Base-by-base conservation (phyloP, 148 eudicot genomes). In the Silene uniflora region DNA sequence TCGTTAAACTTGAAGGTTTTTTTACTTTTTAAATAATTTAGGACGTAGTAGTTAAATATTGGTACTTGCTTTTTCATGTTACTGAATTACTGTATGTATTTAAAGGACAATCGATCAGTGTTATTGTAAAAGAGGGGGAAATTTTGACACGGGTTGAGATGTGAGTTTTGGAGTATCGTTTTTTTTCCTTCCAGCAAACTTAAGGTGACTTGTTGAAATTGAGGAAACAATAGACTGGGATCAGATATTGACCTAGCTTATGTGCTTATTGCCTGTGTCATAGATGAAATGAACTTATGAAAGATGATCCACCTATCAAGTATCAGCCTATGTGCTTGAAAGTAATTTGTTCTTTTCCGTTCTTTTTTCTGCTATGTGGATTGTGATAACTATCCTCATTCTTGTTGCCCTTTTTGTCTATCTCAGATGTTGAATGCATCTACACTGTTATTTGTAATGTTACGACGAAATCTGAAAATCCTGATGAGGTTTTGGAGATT, bases 361-460 rank as follows among this genome's bases (percentile, higher is more conserved):
- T 22, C 24, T 60, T 60, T 60, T 18, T 19, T n/a, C 25, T n/a
- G 63, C 70, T 7, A 67, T 35, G 17, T 77, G 24, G 39, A 27
- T 47, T 77, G 27, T 11, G 47, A 32, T 70, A 25, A 24, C 5
- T 62, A 16, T 52, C 32, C 69, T 61, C 27, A 12, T 42, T 12
- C 71, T 63, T 29, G 27, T 72, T 62, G 18, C 5, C 18, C 46
- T n/a, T 42, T 39, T 64, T 3, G 46, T 74, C 54, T 74, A 21
- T 69, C 25, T 75, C 74, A 94, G 98, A 92, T 83, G 86, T 88
- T 70, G 97, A 94, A 82, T 92, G 96, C 84, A 84, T 90, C 72
- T 90, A 87, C 86, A 90, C 96, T 66, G 84, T 89, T 13, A 90
- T 94, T 23, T 89, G 98, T 83, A 82, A 86, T 79, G 90, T 94